A percentile compares a stretch with the other conserved stretches of the same genome.
Evolutionary conservation across 73 alveolate genomes (phyloP).

Genomic region (Effrenium voratum): DNA sequence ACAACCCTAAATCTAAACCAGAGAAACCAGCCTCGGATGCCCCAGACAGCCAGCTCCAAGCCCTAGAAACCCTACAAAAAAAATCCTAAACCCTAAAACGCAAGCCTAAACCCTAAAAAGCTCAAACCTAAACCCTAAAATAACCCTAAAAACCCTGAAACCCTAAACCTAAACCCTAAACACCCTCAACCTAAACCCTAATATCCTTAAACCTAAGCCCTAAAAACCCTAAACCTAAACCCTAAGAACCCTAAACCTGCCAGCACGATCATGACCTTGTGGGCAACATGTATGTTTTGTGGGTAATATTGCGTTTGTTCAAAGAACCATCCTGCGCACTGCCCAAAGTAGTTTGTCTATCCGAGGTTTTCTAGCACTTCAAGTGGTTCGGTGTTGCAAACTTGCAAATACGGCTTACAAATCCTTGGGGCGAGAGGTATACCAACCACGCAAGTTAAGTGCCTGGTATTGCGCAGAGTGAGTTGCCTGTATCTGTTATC

Average conservation of each 20-base stretch:
- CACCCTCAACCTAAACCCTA: not conserved
- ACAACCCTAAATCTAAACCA: no score
- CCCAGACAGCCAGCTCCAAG: not conserved
- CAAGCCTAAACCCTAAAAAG: not conserved
- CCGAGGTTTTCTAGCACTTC: not conserved
- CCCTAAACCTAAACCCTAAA: not conserved
- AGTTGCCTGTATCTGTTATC: no score
- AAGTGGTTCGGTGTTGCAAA: no score
- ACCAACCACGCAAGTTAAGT: no score
- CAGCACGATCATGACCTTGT: not conserved
- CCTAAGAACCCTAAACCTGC: not conserved
- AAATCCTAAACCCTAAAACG: not conserved
- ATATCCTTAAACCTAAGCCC: not conserved
- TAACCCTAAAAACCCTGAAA: not conserved
- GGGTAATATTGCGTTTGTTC: not conserved
- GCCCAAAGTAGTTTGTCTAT: not conserved
- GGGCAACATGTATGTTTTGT: not conserved
- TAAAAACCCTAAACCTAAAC: not conserved
- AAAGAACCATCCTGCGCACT: not conserved
- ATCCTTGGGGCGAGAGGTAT: no score
- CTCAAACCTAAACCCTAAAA: not conserved
- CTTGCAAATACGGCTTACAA: no score
- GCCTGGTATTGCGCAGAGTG: no score
- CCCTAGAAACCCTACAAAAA: not conserved
- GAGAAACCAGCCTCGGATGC: not conserved